Evolutionary conservation across 179 eudicot genomes (phyloP).

Genomic region (Corrigiola litoralis): DNA sequence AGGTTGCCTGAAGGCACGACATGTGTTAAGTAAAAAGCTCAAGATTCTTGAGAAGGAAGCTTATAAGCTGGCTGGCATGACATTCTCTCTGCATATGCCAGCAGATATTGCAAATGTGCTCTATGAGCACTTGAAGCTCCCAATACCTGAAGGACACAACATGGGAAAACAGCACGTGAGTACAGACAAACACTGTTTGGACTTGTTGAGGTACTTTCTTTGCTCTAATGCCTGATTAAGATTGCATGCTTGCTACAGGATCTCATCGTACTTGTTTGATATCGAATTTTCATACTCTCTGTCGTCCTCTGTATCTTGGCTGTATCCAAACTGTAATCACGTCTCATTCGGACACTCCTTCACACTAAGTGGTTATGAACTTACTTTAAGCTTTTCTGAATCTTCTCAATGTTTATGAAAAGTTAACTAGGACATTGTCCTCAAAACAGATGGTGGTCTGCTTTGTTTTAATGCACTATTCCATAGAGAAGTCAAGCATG

Average conservation of each 20-base stretch:
- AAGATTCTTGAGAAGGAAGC: conserved; percentile 88
- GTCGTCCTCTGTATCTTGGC: background rate
- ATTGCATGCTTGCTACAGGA: background rate
- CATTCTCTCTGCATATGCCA: conserved; percentile 76
- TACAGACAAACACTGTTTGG: conserved; percentile 91
- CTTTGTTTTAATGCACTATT: background rate
- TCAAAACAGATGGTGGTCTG: background rate
- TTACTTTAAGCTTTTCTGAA: no score
- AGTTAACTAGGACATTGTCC: background rate
- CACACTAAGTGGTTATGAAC: no score
- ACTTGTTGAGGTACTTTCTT: conserved; percentile 60
- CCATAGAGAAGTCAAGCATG: no score
- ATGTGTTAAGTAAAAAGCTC: conserved; percentile 69
- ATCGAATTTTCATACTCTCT: background rate
- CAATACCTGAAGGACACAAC: conserved; percentile 68
- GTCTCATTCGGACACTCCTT: background rate
- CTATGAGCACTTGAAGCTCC: conserved; percentile 79
- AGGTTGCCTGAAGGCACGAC: conserved; percentile 81
- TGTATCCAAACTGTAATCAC: background rate
- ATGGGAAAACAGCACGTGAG: conserved; percentile 84
- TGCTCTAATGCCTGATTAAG: background rate
- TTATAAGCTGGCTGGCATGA: conserved; percentile 76
- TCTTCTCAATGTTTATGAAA: background rate
- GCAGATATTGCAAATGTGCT: conserved; percentile 96
- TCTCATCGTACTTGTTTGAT: background rate